These are phyloP conservation scores for Starmerella geochares DNA, from an alignment of 805 yeast genomes.

Conservation along the genomic window DNA sequence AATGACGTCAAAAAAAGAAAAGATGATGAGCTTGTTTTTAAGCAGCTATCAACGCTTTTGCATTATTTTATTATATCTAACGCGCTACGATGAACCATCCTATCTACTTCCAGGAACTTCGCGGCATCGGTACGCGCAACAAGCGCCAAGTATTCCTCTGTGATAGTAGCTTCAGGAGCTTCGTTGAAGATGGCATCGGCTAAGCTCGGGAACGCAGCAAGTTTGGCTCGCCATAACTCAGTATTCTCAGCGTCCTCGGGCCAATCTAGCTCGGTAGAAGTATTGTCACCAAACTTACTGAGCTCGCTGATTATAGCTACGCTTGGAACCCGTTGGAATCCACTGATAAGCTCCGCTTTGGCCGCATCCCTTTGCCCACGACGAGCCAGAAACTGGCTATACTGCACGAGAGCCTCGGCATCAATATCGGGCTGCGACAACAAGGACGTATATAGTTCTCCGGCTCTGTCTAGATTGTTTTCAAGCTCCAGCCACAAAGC, in stretches of 20 bases:
- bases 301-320: conserved; percentile 13
- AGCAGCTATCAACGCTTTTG: too few species aligned
- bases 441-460: conserved; percentile 19
- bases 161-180: conserved; percentile 16
- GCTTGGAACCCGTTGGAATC: not conserved
- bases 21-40: too few species aligned
- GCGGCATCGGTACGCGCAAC: conserved; percentile 16
- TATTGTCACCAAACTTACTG: conserved; percentile 5
- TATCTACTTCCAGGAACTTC: conserved; percentile 16
- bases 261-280: not conserved
- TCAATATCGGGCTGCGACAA: not conserved
- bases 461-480: conserved; percentile 25
- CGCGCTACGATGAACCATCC: conserved; percentile 13
- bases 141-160: conserved; percentile 12
- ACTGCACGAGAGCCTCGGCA: conserved; percentile 2
- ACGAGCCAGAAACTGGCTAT: conserved; percentile 10
- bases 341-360: not conserved
- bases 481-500: conserved; percentile 29
- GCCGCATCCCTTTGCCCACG: not conserved
- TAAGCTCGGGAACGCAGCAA: conserved; percentile 11
- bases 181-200: conserved; percentile 16
- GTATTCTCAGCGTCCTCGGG: conserved; percentile 4
- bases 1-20: not conserved
- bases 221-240: conserved; percentile 13
- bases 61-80: too few species aligned